Percentiles rank a stretch among this genome's conserved stretches.
Conservation (phyloP, 495 filamentous ascomycete genomes). For the Tuber aestivum region DNA sequence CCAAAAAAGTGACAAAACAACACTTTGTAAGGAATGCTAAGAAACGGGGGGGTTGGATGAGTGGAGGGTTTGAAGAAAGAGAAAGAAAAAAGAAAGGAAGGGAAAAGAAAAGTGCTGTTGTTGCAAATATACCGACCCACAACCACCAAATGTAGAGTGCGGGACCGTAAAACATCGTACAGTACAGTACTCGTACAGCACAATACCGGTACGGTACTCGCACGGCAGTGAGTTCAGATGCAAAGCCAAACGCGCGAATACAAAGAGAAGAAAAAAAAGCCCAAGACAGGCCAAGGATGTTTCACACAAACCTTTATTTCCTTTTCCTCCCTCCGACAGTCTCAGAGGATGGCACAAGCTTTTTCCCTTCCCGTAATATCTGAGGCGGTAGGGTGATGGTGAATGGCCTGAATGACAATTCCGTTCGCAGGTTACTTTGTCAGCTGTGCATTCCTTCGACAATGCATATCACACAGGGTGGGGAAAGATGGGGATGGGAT, state of each 20-base stretch:
- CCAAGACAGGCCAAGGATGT: neutral
- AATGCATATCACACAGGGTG: neutral
- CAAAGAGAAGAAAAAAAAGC: constrained; percentile 5
- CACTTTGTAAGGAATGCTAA: neutral
- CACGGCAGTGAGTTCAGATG: neutral
- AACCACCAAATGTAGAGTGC: neutral
- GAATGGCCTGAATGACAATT: neutral
- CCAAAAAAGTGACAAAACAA: neutral
- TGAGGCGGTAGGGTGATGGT: neutral
- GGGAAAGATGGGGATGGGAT: neutral
- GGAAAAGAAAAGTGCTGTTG: neutral
- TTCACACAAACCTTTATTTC: constrained; percentile 4
- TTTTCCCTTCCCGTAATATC: neutral
- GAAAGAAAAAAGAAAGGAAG: neutral
- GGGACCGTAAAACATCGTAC: neutral
- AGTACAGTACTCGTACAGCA: too few species aligned
- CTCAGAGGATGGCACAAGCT: neutral
- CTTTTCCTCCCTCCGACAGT: neutral
- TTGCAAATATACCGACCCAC: neutral
- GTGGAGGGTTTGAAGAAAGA: neutral
- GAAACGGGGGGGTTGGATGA: neutral
- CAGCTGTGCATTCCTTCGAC: neutral
- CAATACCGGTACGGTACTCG: too few species aligned
- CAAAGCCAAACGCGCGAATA: neutral
- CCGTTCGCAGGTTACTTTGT: neutral